These are phyloP conservation scores for Zea luxurians DNA, from an alignment of 176 grass and related monocot species.

Conservation along the genomic window DNA sequence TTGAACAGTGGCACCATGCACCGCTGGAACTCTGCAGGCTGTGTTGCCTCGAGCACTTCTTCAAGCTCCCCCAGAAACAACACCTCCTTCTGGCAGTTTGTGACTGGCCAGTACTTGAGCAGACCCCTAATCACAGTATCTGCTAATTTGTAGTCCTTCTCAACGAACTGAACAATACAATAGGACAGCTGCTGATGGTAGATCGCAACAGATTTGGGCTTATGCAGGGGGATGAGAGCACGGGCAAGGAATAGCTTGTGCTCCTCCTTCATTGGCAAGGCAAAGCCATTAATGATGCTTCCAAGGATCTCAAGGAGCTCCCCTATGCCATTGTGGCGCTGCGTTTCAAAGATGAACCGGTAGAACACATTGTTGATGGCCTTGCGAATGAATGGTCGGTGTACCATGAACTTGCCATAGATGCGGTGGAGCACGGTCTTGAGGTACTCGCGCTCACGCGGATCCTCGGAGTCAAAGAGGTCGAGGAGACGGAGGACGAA, in stretches of 20 bases:
- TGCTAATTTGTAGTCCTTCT: conserved; percentile 92
- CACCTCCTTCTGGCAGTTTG: conserved; percentile 94
- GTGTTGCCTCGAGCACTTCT: conserved; percentile 83
- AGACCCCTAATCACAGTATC: conserved; percentile 78
- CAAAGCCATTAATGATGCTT: conserved; percentile 93
- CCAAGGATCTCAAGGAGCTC: conserved; percentile 86
- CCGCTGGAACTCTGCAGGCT: conserved; percentile 72
- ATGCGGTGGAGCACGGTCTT: conserved; percentile 89
- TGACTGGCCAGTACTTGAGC: conserved; percentile 88
- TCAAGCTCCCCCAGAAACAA: conserved; percentile 80
- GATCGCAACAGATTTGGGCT: conserved; percentile 73
- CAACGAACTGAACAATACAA: conserved; percentile 84
- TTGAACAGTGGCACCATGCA: conserved; percentile 92
- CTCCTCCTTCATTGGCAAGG: conserved; percentile 91
- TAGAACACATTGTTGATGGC: conserved; percentile 92
- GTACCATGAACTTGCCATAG: conserved; percentile 94
- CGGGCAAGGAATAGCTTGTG: conserved; percentile 84
- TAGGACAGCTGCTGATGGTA: conserved; percentile 90
- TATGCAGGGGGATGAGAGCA: conserved; percentile 74
- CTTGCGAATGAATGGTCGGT: conserved; percentile 83
- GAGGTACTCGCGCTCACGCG: conserved; percentile 81
- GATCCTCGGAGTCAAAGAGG: conserved; percentile 82
- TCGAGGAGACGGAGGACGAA: conserved; percentile 78
- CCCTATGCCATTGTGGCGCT: conserved; percentile 73
- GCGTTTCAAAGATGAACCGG: conserved; percentile 85